A percentile compares a stretch with the other conserved stretches of the same genome.
These are phyloP conservation scores for Trypanosoma melophagium DNA, from an alignment of 208 protist species.

Conservation along the genomic window DNA sequence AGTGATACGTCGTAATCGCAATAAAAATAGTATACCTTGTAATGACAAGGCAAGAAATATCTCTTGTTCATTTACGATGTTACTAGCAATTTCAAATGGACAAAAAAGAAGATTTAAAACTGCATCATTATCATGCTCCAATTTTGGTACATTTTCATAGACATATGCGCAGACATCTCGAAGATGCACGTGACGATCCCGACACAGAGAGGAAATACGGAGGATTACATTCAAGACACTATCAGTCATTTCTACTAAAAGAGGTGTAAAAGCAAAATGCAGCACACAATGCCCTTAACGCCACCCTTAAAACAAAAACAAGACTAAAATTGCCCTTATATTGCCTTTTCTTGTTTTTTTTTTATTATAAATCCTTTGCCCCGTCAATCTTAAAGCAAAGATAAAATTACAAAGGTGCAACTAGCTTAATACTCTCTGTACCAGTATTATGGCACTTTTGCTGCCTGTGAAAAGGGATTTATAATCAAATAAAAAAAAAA, in stretches of 20 bases:
- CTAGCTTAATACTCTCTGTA: too few relatives aligned
- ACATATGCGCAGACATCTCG: conserved; percentile 16
- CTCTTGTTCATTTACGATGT: conserved; percentile 13
- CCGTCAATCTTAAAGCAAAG: not conserved
- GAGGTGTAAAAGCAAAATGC: not conserved
- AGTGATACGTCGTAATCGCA: not conserved
- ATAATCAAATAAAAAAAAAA: too few relatives aligned
- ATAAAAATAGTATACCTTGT: conserved; percentile 11
- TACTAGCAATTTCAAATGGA: conserved; percentile 16
- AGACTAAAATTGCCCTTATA: not conserved
- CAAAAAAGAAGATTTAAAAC: conserved; percentile 19
- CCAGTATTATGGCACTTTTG: too few relatives aligned
- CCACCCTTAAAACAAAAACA: not conserved
- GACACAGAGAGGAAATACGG: conserved; percentile 15
- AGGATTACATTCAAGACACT: conserved; percentile 8
- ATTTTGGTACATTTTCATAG: not conserved
- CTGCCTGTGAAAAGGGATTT: too few relatives aligned
- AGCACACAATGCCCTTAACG: not conserved
- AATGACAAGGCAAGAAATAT: conserved; percentile 9
- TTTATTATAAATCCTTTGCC: not conserved
- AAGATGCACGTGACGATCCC: conserved; percentile 23
- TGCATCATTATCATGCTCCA: not conserved
- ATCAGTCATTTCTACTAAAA: not conserved
- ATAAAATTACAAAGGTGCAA: too few relatives aligned
- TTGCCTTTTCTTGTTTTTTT: not conserved